phyloP scores from a whole-genome alignment of 192 early-diverging fungal genomes.

The Linderina pennispora region DNA sequence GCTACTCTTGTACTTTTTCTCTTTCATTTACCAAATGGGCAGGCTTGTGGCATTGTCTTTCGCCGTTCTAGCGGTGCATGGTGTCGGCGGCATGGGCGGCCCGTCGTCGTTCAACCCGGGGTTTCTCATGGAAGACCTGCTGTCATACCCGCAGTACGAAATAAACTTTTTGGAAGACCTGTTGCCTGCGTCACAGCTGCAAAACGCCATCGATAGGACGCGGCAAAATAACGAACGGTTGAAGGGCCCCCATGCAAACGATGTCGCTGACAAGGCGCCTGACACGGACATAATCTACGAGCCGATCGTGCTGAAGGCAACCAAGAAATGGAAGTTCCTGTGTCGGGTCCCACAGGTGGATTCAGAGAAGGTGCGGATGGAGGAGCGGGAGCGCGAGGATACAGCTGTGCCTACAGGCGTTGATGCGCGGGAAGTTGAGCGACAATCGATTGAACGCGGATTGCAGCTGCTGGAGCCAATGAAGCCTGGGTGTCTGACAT shows the following conservation, averaged over 20 bases:
- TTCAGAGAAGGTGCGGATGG: conserved; percentile 14
- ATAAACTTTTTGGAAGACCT: conserved; percentile 14
- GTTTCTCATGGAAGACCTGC: conserved; percentile 29
- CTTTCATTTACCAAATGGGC: too few species aligned
- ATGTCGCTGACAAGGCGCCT: too few species aligned
- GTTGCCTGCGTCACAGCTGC: conserved; percentile 17
- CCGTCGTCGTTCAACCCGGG: conserved; percentile 3
- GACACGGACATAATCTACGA: conserved; percentile 8
- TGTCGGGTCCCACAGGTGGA: conserved; percentile 52
- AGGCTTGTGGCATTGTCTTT: too few species aligned
- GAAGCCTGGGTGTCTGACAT: conserved; percentile 45
- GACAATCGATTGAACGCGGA: conserved; percentile 46
- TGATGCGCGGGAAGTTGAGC: conserved; percentile 2
- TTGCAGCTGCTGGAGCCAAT: conserved; percentile 47
- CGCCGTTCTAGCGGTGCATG: too few species aligned
- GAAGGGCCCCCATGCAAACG: not conserved
- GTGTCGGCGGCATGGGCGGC: too few species aligned
- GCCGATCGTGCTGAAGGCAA: conserved; percentile 15
- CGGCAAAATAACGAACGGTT: not conserved
- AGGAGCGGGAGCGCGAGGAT: conserved; percentile 23
- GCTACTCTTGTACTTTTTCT: too few species aligned
- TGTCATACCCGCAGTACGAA: conserved; percentile 24
- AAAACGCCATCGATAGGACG: not conserved
- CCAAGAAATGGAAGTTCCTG: conserved; percentile 24
- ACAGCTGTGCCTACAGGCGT: not conserved